Conservation (phyloP, 768 basidiomycete genomes). For the Podaxis sp. region DNA sequence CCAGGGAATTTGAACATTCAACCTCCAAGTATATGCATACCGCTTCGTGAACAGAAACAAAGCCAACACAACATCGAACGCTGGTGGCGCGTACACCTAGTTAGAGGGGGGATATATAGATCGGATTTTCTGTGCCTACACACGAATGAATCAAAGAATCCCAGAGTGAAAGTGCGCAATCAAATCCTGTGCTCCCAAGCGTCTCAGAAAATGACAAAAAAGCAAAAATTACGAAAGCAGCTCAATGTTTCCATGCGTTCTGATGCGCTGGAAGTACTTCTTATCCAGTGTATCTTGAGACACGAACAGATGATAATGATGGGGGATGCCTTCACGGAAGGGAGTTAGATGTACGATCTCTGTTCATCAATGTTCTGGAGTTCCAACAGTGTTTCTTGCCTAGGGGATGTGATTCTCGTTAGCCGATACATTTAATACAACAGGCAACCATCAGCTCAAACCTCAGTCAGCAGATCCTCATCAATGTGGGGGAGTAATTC, state of each 20-base stretch:
- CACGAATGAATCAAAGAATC: too few relatives aligned
- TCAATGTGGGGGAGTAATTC: conserved; percentile 68
- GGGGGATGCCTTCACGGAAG: background rate
- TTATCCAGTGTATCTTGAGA: conserved; percentile 5
- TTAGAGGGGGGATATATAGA: background rate
- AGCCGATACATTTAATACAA: background rate
- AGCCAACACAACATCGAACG: too few relatives aligned
- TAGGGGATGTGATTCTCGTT: conserved; percentile 12
- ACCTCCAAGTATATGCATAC: too few relatives aligned
- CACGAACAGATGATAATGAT: background rate
- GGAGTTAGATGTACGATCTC: background rate
- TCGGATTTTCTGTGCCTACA: background rate
- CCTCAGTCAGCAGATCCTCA: conserved; percentile 57
- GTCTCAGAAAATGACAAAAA: too few relatives aligned
- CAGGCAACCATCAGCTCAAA: conserved; percentile 22
- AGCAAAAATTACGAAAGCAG: background rate
- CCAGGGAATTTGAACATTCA: background rate
- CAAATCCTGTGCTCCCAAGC: too few relatives aligned
- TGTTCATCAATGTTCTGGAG: conserved; percentile 1
- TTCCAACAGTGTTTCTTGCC: conserved; percentile 24
- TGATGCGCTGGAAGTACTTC: background rate
- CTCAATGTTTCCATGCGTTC: background rate
- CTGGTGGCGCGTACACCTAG: too few relatives aligned
- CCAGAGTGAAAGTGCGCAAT: background rate
- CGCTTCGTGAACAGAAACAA: too few relatives aligned